Base-by-base conservation (phyloP, 495 filamentous ascomycete species). In the Tuber umbilicatum region DNA sequence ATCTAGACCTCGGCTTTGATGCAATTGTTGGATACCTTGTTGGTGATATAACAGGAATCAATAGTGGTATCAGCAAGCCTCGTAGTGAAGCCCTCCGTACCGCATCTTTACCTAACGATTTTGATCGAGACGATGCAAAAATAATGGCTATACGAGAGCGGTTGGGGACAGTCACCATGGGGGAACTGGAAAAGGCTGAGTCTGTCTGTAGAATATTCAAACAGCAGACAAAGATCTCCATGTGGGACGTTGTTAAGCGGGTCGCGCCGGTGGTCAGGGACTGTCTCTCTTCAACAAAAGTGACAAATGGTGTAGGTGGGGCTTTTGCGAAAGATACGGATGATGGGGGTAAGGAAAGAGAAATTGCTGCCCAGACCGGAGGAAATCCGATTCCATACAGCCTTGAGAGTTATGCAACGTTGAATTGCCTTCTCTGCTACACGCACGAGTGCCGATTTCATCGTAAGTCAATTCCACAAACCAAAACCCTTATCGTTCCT, bases 401-500 rank as follows among this genome's bases (percentile, higher is more conserved):
- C 35, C 55, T 83, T 27, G 82, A 82, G 47, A 83, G 81, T 42
- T 82, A 83, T 45, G 74, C 81, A 38, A 74, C 76, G 1, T 60
- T 84, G 41, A 78, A 81, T 37, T 84, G 83, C 77, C 47, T 80
- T n/a, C 47, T 82, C 19, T 84, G 83, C 69, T 84, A 79, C 67
- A 83, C 78, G 83, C 81, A 84, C 68, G 79, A 84, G 45, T 84
- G 83, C 68, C 83, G 80, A 7, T 84, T 79, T 68, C 83, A 84
- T 76, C 74, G 79, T 80, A 38, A 76, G 74, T 68, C 43, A 39
- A 19, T 35, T 37, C 39, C 14, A 16, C 31, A 39, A 55, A 40
- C 31, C 27, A 6, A 45, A 47, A 27, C 70, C 12, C 27, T 38
- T 55, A 10, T 39, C 10, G 12, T 21, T n/a, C 31, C 19, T 5